phyloP scores from a whole-genome alignment of 2,329 filamentous ascomycete genomes.

The Neonectria neomacrospora region DNA sequence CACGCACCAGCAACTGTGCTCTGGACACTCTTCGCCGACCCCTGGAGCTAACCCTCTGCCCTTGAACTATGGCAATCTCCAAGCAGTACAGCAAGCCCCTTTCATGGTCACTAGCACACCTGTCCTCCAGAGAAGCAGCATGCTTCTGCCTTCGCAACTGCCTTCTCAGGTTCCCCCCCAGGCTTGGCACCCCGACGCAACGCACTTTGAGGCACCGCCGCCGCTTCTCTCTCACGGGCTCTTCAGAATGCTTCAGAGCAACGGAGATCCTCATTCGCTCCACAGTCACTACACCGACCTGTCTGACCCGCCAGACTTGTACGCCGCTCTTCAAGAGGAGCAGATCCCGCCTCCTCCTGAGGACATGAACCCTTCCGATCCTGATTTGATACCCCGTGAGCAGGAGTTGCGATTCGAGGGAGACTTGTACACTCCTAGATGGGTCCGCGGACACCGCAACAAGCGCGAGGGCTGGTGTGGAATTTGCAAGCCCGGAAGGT shows the following conservation, averaged over 20 bases:
- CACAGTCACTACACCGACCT: constrained; percentile 78
- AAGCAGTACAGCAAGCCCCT: constrained; percentile 65
- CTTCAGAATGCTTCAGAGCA: constrained; percentile 80
- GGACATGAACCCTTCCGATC: constrained; percentile 83
- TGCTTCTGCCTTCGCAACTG: constrained; percentile 62
- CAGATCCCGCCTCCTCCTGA: constrained; percentile 79
- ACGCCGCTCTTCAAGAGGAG: constrained; percentile 78
- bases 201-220: constrained; percentile 68
- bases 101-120: constrained; percentile 65
- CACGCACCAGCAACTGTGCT: constrained; percentile 63
- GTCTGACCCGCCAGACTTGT: constrained; percentile 80
- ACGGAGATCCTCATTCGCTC: constrained; percentile 74
- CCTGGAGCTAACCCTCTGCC: constrained; percentile 60
- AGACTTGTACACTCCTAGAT: constrained; percentile 84
- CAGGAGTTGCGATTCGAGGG: constrained; percentile 83
- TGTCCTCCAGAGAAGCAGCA: constrained; percentile 65
- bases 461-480: constrained; percentile 92
- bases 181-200: constrained; percentile 61
- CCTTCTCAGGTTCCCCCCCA: constrained; percentile 65
- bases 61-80: constrained; percentile 65
- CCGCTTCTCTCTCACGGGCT: constrained; percentile 76
- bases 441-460: constrained; percentile 87
- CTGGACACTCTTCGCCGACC: constrained; percentile 55
- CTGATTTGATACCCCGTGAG: constrained; percentile 80
- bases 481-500: constrained; percentile 85